A percentile compares a stretch with the other conserved stretches of the same genome.
Evolutionary conservation across 2,329 filamentous ascomycete species (phyloP).

Genomic region (Penicillium italicum): DNA sequence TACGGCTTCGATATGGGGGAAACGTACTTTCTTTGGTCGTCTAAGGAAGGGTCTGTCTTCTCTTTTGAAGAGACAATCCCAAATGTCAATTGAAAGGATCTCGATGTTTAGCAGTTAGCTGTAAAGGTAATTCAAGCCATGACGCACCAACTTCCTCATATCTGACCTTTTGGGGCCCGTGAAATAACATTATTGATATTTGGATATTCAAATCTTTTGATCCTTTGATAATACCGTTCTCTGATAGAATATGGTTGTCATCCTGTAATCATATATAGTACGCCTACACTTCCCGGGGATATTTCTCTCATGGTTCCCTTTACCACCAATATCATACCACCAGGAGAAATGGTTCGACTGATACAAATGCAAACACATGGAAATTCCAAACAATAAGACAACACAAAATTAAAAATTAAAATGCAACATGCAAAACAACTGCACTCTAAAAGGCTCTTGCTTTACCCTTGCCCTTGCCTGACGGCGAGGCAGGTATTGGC

Average conservation of each 20-base stretch:
- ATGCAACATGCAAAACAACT: not conserved
- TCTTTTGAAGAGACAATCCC: conserved; percentile 1
- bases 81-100: not conserved
- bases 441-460: conserved; percentile 18
- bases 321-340: no score
- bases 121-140: not conserved
- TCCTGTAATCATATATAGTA: no score
- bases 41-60: not conserved
- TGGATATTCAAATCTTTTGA: no score
- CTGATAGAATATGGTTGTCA: no score
- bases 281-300: no score
- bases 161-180: not conserved
- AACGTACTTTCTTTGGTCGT: no score
- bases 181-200: no score
- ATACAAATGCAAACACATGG: not conserved
- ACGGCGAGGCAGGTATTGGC: conserved; percentile 20
- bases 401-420: not conserved
- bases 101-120: not conserved
- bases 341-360: not conserved
- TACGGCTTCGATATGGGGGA: not conserved
- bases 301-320: no score
- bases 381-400: not conserved
- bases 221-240: no score
- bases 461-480: conserved; percentile 36
- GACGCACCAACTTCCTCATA: not conserved